Conservation (phyloP, 1,284 basidiomycete genomes). For the Cutaneotrichosporon sp. region DNA sequence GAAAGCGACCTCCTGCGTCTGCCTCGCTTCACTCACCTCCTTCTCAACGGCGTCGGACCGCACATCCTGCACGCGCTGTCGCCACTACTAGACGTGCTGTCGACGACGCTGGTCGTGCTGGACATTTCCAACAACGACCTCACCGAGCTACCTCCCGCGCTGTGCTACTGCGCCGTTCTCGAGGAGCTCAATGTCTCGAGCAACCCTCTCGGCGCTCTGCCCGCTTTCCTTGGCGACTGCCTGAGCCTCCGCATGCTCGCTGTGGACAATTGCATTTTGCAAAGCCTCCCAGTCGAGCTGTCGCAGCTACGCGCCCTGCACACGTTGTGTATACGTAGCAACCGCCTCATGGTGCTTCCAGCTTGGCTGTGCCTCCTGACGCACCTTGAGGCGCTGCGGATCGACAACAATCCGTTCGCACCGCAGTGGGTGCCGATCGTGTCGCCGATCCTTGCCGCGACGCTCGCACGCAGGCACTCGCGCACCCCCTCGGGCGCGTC, state of each 20-base stretch:
- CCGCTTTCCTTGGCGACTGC: slow-evolving; percentile 72
- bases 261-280: slow-evolving; percentile 78
- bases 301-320: slow-evolving; percentile 67
- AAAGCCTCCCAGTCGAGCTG: slow-evolving; percentile 64
- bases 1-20: slow-evolving; percentile 17
- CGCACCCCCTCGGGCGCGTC: slow-evolving; percentile 6
- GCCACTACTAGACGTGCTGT: slow-evolving; percentile 62
- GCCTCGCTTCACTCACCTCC: slow-evolving; percentile 79
- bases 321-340: slow-evolving; percentile 79
- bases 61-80: slow-evolving; percentile 66
- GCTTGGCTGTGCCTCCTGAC: slow-evolving; percentile 85
- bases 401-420: slow-evolving; percentile 91
- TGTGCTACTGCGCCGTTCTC: slow-evolving; percentile 69
- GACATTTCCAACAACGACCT: slow-evolving; percentile 86
- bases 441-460: slow-evolving; percentile 54
- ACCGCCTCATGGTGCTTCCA: slow-evolving; percentile 82
- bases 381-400: slow-evolving; percentile 73
- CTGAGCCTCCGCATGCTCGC: slow-evolving; percentile 75
- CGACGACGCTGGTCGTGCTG: slow-evolving; percentile 71
- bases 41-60: slow-evolving; percentile 69
- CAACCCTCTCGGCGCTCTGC: slow-evolving; percentile 79
- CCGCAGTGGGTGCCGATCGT: slow-evolving; percentile 85
- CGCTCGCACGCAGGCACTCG: slow-evolving; percentile 6
- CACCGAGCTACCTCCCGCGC: slow-evolving; percentile 67
- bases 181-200: slow-evolving; percentile 92